Base-by-base conservation (phyloP, 768 basidiomycete genomes). In the Tricholomella constricta region DNA sequence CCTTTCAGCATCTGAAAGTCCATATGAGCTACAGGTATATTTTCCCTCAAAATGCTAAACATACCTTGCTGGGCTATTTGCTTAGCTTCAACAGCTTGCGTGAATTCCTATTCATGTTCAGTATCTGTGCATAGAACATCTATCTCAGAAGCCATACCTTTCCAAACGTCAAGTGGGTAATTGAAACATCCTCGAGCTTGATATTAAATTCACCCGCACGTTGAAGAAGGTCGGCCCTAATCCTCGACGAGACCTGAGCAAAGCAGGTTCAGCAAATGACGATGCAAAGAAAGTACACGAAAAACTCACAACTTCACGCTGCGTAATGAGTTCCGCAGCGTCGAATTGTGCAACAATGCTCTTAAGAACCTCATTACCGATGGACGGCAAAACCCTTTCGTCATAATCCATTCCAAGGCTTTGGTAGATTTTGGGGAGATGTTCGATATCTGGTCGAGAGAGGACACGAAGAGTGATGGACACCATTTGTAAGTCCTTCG, bases 71-170 rank as follows among this genome's bases (percentile, higher is more conserved):
- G 97, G 9, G 97, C 97, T 69, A 99, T 98, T 72, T 98, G 97
- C 72, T 99, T 99, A 35, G 96, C 96, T 74, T 99, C 97, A 8
- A 99, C 97, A n/a, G 97, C 97, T 86, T 89, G 86, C 6, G 92
- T 92, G 67, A 94, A 93, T 83, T 93, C 91, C 91, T 92, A 57
- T 15, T n/a, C 26, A 2, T 36, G 32, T 36, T 48, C 7, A 58
- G 48, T 47, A 40, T 11, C 12, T 25, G 22, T 29, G 20, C 1
- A 20, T 26, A 31, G 2, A 26, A 55, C 27, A 23, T 38, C 46
- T 25, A 27, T 46, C 65, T 14, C 37, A 47, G 19, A 32, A 20
- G 36, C 31, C 77, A 20, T 48, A 86, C 91, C 72, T 93, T 90
- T 65, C 91, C 91, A 65, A 94, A 94, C 14, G 90, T 91, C 59